Conservation (phyloP, 2,329 filamentous ascomycete genomes). For the Chaetomiaceae sp. region DNA sequence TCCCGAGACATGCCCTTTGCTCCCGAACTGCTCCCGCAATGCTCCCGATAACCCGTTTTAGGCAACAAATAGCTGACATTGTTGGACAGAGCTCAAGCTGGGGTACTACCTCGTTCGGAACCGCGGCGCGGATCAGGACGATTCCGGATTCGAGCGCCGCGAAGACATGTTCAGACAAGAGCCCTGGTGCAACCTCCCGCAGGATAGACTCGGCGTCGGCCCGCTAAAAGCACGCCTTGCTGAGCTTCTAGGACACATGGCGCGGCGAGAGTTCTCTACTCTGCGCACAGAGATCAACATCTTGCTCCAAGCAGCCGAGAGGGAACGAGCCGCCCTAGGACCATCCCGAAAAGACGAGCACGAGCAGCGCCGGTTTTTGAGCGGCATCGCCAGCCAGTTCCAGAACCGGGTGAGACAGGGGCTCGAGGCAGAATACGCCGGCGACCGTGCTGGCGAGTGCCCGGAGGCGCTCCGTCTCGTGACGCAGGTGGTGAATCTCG, state of each 20-base stretch:
- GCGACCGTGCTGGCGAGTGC: constrained; percentile 29
- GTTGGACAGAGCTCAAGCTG: constrained; percentile 40
- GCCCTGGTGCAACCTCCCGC: constrained; percentile 22
- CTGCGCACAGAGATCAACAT: constrained; percentile 23
- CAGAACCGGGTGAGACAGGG: constrained; percentile 27
- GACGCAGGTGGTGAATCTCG: constrained; percentile 36
- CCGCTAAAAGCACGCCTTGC: constrained; percentile 25
- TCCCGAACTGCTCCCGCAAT: too few species aligned
- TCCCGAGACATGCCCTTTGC: too few species aligned
- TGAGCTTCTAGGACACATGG: constrained; percentile 27
- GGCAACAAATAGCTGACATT: too few species aligned
- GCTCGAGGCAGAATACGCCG: constrained; percentile 35
- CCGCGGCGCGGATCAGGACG: constrained; percentile 30
- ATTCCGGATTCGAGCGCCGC: constrained; percentile 2
- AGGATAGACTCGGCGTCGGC: constrained; percentile 24
- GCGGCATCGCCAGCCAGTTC: constrained; percentile 33
- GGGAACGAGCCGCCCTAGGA: constrained; percentile 9
- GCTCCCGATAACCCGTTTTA: too few species aligned
- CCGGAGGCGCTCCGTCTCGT: constrained; percentile 32
- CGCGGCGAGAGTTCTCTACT: constrained; percentile 27
- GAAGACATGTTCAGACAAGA: constrained; percentile 16
- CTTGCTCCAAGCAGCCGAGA: constrained; percentile 4
- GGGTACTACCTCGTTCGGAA: constrained; percentile 49
- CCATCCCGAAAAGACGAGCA: constrained; percentile 16
- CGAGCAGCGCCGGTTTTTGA: constrained; percentile 34